Percentiles rank a stretch among this genome's conserved stretches.
Evolutionary conservation across 768 basidiomycete genomes (phyloP).

Genomic region (Kockovaella imperatae): DNA sequence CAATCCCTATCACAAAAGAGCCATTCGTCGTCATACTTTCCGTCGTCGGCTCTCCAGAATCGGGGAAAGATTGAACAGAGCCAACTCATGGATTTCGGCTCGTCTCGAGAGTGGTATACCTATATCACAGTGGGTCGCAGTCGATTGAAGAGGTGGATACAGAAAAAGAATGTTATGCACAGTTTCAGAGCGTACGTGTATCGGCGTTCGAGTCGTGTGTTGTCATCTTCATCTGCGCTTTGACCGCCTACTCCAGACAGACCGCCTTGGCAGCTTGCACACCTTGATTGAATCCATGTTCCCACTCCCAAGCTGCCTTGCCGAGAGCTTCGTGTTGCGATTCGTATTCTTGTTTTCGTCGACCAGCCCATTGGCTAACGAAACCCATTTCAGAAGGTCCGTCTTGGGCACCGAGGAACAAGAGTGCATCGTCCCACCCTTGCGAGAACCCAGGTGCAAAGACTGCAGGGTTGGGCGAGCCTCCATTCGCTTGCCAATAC

Average conservation of each 20-base stretch:
- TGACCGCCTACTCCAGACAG: background rate
- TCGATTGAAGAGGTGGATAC: constrained; percentile 30
- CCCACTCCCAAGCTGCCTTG: constrained; percentile 53
- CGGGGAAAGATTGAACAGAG: constrained; percentile 17
- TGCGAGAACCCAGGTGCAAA: constrained; percentile 59
- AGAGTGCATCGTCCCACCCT: constrained; percentile 66
- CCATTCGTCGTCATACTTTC: constrained; percentile 9
- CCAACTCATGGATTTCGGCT: constrained; percentile 35
- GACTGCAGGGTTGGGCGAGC: constrained; percentile 59
- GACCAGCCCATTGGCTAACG: constrained; percentile 54
- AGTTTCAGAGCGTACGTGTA: no score
- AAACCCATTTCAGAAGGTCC: constrained; percentile 58
- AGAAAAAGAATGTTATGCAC: no score
- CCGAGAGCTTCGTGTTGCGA: constrained; percentile 33
- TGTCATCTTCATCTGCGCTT: no score
- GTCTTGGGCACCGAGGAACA: constrained; percentile 49
- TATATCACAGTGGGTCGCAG: constrained; percentile 18
- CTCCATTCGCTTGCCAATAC: constrained; percentile 53
- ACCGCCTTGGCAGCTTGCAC: constrained; percentile 23
- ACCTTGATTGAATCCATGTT: constrained; percentile 59
- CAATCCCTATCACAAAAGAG: constrained; percentile 29
- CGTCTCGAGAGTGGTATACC: constrained; percentile 4
- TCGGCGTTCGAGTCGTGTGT: no score
- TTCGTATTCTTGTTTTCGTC: constrained; percentile 50
- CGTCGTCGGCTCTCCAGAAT: constrained; percentile 21